phyloP scores from a whole-genome alignment of 345 rosid genomes.

The Populus ilicifolia region DNA sequence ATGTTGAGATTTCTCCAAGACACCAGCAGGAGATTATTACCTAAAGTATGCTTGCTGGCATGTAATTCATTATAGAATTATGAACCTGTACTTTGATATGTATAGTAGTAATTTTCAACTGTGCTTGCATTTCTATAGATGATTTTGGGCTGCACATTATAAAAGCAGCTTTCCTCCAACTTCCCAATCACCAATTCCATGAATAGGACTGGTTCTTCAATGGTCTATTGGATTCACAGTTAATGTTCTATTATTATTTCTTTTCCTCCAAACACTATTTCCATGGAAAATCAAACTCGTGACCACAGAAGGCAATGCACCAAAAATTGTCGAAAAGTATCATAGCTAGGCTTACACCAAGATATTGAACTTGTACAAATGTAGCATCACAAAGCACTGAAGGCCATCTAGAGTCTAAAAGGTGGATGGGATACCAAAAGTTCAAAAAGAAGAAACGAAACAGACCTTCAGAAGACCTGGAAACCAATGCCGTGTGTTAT shows the following conservation, averaged over 20 bases:
- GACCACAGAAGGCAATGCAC: too few relatives aligned
- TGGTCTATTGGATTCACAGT: neutral
- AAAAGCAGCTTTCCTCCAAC: neutral
- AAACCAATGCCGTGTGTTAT: neutral
- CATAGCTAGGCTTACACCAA: too few relatives aligned
- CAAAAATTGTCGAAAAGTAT: too few relatives aligned
- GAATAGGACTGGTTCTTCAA: neutral
- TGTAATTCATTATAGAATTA: too few relatives aligned
- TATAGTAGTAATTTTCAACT: neutral
- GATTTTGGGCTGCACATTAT: neutral
- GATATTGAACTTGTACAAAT: too few relatives aligned
- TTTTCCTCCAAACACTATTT: too few relatives aligned
- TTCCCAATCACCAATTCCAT: neutral
- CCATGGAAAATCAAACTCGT: neutral
- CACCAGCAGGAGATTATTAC: neutral
- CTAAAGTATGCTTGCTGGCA: neutral
- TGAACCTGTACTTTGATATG: neutral
- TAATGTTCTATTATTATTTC: neutral
- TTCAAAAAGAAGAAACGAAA: neutral
- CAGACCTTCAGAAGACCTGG: neutral
- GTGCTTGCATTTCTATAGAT: neutral
- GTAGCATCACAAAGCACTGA: neutral
- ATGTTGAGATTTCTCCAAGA: too few relatives aligned
- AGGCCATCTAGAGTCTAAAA: neutral
- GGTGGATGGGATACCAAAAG: neutral